Base-by-base conservation (phyloP, 148 eudicot species). In the Linanthus parryae region DNA sequence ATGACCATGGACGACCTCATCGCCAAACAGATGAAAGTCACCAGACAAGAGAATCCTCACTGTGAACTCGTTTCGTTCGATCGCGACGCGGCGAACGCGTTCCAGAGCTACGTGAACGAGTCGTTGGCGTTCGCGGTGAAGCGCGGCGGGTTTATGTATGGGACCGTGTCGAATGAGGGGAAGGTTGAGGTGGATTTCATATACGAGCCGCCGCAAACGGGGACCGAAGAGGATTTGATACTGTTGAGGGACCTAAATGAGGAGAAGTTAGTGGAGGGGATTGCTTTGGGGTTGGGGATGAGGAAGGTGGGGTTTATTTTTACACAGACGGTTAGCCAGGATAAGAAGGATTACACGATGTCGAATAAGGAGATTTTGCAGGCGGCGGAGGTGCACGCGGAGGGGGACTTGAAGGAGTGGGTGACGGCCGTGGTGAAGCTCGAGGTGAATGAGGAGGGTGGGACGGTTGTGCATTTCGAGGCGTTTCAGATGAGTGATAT, bases 401-500 rank as follows among this genome's bases (percentile, higher is more conserved):
- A 87, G 62, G 68, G 90, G 16, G 96, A 63, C 22, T 59, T 92
- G 82, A 82, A 92, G 63, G 96, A 92, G 75, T 92, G 98, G 98
- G 98, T 92, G 20, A 92, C 96, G 3, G 98, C 90, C 0, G 49
- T 92, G 41, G 98, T 92, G 67, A 87, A 92, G 68, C 58, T 88
- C 44, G 69, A 90, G 71, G 97, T 85, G 79, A 83, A 85, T 18
- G 97, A 87, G 54, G 91, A 84, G 33, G 96, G 94, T 18, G 81
- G 60, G 13, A 82, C 88, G 1, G 96, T 83, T 63, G 98, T 92
- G 38, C 96, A 87, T 58, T 92, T 92, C 26, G 99, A 87, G 85
- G 99, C 96, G 2, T 92, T 92, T 72, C 99, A 92, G 70, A 73
- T 92, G 96, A 87, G 99, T 72, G 99, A 92, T 68, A 75, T 86